Evolutionary conservation across 495 filamentous ascomycete species (phyloP), one percentile per base, ranked within the genome.

Genomic region (Cercophora samala): DNA sequence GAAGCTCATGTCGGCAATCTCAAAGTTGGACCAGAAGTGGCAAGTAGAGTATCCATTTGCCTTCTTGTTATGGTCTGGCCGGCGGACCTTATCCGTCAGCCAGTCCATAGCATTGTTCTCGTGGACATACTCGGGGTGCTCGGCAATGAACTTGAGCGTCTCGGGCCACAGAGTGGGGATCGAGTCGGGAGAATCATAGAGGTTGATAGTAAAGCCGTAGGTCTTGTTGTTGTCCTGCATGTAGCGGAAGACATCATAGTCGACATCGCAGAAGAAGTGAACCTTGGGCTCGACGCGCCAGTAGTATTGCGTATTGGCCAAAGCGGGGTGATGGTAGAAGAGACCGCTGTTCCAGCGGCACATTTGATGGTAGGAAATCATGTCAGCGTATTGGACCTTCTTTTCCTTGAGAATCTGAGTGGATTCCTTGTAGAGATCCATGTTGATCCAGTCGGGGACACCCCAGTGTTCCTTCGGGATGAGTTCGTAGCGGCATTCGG

Each of bases 11-110:
- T 97, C 93, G 42, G 88, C 96, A 71, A 99, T 96, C 80, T 99
- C 96, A 73, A 99, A 99, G 80, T 99, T 99, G 66, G 88, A 93
- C 96, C 96, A 99, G 83, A 99, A 99, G 79, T 99, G 96, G 77
- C 96, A 99, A n/a, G 96, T 99, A 13, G 91, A 95, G 83, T 97
- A 99, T 51, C 95, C 95, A 66, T 95, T 88, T 32, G 92, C 93
- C 60, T 88, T 86, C 21, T 80, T 68, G 71, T 90, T 91, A 77
- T 97, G 91, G 19, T 92, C 85, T 8, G 96, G 95, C 59, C 96
- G 85, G 62, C 87, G 84, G 55, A 83, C 76, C 52, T 85, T 86
- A 73, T 99, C 95, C 18, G 87, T 89, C 71, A 99, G 76, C 94
- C 95, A 99, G 18, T 83, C 79, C 82, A 91, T 85, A 73, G 96